Evolutionary conservation across 202 grass and related monocot genomes (phyloP).

Genomic region (Saccharum hybrid): DNA sequence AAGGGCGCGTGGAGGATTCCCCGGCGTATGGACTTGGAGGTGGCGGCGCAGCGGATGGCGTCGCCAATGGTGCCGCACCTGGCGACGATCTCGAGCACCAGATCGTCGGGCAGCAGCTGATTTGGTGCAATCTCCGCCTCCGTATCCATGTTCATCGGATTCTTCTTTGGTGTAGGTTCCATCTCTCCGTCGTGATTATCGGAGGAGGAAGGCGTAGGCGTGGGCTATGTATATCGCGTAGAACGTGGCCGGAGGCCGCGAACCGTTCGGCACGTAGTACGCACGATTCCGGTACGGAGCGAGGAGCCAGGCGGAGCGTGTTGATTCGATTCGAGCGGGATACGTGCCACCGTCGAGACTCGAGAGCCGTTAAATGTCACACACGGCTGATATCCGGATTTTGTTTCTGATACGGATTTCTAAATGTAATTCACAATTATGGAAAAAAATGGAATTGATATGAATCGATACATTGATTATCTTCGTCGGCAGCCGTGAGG

Average conservation of each 20-base stretch:
- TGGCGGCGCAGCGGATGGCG: conserved; percentile 24
- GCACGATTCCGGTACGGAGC: not conserved
- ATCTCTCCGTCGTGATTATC: not conserved
- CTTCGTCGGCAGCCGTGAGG: no score
- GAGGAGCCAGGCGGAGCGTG: not conserved
- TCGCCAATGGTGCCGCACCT: not conserved
- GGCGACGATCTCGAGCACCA: conserved; percentile 31
- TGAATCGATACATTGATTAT: no score
- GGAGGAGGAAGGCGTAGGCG: not conserved
- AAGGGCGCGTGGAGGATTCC: conserved; percentile 14
- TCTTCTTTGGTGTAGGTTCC: not conserved
- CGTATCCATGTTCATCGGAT: not conserved
- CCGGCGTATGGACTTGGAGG: not conserved
- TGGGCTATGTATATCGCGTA: not conserved
- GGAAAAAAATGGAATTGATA: not conserved
- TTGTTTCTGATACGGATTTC: not conserved
- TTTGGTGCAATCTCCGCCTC: not conserved
- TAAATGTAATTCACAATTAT: not conserved
- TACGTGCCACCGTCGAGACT: not conserved
- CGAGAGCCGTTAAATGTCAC: not conserved
- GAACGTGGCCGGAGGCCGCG: not conserved
- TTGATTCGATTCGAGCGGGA: not conserved
- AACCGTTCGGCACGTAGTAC: not conserved
- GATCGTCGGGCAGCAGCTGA: conserved; percentile 12
- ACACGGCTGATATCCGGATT: not conserved